These are phyloP conservation scores for Cnidoscolus chayamansa DNA, from an alignment of 441 rosid species.

Conservation along the genomic window DNA sequence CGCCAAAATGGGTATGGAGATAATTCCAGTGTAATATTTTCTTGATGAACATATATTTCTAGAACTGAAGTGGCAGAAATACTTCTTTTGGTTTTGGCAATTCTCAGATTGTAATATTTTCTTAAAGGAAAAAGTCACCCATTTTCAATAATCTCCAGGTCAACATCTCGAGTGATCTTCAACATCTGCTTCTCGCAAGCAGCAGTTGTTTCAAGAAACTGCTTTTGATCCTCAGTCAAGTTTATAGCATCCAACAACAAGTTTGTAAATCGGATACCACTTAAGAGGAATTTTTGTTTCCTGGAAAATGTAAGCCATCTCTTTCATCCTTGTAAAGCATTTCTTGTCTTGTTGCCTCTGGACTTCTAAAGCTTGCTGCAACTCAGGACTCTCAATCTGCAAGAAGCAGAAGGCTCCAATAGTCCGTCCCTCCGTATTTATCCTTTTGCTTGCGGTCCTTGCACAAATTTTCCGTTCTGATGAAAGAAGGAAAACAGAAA, in stretches of 20 bases:
- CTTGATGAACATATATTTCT: neutral
- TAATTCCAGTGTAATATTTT: neutral
- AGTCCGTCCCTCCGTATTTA: constrained; percentile 58
- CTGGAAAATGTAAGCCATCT: constrained; percentile 79
- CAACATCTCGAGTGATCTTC: constrained; percentile 56
- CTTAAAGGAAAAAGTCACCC: constrained; percentile 49
- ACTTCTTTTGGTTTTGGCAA: neutral
- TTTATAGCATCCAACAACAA: constrained; percentile 72
- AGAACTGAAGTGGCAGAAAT: neutral
- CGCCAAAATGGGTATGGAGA: constrained; percentile 5
- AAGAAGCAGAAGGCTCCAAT: constrained; percentile 92
- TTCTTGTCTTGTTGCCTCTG: constrained; percentile 71
- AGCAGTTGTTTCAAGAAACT: constrained; percentile 77
- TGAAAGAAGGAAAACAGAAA: constrained; percentile 73
- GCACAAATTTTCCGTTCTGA: constrained; percentile 61
- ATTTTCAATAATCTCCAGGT: constrained; percentile 68
- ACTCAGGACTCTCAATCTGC: constrained; percentile 89
- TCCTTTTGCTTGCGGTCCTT: constrained; percentile 80
- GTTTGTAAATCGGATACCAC: constrained; percentile 70
- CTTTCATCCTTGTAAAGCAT: constrained; percentile 62
- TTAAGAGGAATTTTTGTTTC: constrained; percentile 69
- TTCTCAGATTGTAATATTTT: neutral
- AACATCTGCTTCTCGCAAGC: constrained; percentile 89
- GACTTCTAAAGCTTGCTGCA: constrained; percentile 72
- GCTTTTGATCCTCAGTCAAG: constrained; percentile 82